Conservation (phyloP, 345 rosid genomes). For the Corchorus olitorius region DNA sequence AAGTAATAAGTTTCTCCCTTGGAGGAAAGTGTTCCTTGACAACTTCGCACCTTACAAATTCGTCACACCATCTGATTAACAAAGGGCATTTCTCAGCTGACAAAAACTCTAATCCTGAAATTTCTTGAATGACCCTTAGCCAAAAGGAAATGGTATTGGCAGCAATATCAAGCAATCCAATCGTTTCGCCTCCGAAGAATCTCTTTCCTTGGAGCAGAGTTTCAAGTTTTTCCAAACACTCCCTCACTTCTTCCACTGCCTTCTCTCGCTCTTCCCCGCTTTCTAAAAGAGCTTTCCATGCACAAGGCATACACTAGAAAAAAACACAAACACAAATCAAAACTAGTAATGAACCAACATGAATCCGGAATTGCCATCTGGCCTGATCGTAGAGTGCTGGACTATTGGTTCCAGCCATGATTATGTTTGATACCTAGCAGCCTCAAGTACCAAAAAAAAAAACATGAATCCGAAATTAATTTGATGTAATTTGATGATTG, state of each 20-base stretch:
- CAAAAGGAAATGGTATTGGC: conserved; percentile 5
- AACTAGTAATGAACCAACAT: neutral
- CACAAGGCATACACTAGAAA: neutral
- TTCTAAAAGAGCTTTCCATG: neutral
- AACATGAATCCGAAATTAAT: too few relatives aligned
- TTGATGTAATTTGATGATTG: neutral
- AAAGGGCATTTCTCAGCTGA: neutral
- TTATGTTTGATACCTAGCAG: too few relatives aligned
- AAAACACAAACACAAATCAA: neutral
- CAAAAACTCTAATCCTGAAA: neutral
- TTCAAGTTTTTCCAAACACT: conserved; percentile 15
- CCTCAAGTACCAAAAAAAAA: too few relatives aligned
- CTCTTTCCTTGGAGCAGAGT: conserved; percentile 2
- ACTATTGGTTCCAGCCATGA: too few relatives aligned
- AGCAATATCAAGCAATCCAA: conserved; percentile 17
- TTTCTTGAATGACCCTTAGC: conserved; percentile 8
- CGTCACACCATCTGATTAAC: conserved; percentile 15
- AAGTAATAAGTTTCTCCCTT: neutral
- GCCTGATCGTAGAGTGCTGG: too few relatives aligned
- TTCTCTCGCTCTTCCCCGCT: neutral
- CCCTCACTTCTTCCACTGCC: conserved; percentile 15
- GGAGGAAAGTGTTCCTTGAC: conserved; percentile 18
- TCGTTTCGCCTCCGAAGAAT: conserved; percentile 19
- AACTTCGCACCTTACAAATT: neutral
- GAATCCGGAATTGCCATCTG: too few relatives aligned